Evolutionary conservation across 2,329 filamentous ascomycete species (phyloP).

Genomic region (Akanthomyces dipterigenus): DNA sequence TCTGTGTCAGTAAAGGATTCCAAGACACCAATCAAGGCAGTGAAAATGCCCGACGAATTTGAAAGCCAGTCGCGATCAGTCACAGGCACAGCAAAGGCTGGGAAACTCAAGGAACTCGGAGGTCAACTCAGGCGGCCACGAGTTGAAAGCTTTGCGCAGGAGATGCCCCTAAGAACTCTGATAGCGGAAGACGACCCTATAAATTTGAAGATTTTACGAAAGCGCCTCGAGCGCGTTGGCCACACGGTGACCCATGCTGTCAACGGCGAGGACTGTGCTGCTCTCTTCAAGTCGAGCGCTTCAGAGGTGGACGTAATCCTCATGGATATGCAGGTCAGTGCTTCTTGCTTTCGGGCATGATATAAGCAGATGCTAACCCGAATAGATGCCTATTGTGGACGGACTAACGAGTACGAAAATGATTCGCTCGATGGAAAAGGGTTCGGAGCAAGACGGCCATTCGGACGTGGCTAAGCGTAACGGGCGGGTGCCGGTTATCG

Average conservation of each 20-base stretch:
- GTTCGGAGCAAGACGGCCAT: constrained; percentile 37
- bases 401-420: constrained; percentile 75
- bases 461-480: constrained; percentile 55
- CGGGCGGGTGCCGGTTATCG: constrained; percentile 71
- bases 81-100: background rate
- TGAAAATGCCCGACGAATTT: constrained; percentile 44
- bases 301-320: constrained; percentile 67
- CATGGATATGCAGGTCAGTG: constrained; percentile 87
- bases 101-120: background rate
- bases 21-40: constrained; percentile 39
- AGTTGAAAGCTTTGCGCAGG: constrained; percentile 12
- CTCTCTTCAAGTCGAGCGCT: constrained; percentile 58
- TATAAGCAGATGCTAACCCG: background rate
- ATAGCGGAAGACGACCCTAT: constrained; percentile 86
- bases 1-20: constrained; percentile 30
- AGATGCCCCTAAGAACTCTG: constrained; percentile 46
- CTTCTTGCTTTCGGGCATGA: constrained; percentile 7
- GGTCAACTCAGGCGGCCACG: background rate
- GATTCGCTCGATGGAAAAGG: constrained; percentile 68
- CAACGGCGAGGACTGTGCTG: constrained; percentile 80
- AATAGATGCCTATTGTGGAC: constrained; percentile 86
- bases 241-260: constrained; percentile 66
- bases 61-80: constrained; percentile 22
- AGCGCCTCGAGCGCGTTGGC: constrained; percentile 69
- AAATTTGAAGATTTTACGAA: constrained; percentile 75